Conservation (phyloP, 1,139 yeast genomes). For the Candida anutae region DNA sequence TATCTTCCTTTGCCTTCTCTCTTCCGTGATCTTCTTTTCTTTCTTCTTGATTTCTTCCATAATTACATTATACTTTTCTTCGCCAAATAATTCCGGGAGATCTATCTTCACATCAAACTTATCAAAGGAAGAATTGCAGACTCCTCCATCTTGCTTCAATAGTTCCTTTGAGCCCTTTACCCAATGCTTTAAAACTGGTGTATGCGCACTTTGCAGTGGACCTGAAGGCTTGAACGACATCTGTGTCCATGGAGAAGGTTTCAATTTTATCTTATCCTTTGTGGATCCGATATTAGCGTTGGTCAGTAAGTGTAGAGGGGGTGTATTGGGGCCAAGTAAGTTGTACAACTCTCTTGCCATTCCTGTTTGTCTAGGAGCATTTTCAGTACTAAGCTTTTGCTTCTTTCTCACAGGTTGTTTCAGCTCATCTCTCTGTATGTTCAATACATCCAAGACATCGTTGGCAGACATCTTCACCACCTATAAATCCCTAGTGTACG, state of each 20-base stretch:
- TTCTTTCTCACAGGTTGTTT: slow-evolving; percentile 34
- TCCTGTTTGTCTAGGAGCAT: slow-evolving; percentile 51
- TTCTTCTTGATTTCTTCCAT: slow-evolving; percentile 36
- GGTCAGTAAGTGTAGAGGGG: slow-evolving; percentile 58
- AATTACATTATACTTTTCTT: slow-evolving; percentile 49
- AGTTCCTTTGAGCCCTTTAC: slow-evolving; percentile 63
- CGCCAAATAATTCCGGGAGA: slow-evolving; percentile 62
- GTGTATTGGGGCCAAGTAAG: slow-evolving; percentile 85
- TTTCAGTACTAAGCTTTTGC: slow-evolving; percentile 20
- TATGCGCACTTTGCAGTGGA: slow-evolving; percentile 38
- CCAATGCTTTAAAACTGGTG: slow-evolving; percentile 65
- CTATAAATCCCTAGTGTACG: neutral
- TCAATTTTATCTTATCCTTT: slow-evolving; percentile 60
- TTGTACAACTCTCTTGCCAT: slow-evolving; percentile 88
- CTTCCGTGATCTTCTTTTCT: slow-evolving; percentile 12
- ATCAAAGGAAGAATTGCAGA: slow-evolving; percentile 61
- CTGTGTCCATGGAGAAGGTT: slow-evolving; percentile 78
- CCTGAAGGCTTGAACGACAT: slow-evolving; percentile 51
- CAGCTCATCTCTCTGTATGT: slow-evolving; percentile 43
- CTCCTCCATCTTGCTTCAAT: slow-evolving; percentile 30
- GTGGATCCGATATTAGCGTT: slow-evolving; percentile 39
- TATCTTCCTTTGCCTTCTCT: slow-evolving; percentile 17
- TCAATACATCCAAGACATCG: slow-evolving; percentile 74
- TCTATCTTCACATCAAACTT: slow-evolving; percentile 66
- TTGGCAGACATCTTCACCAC: slow-evolving; percentile 33